Evolutionary conservation across 805 yeast genomes (phyloP), one percentile per base, ranked within the genome.

Genomic region (Metschnikowia henanensis): DNA sequence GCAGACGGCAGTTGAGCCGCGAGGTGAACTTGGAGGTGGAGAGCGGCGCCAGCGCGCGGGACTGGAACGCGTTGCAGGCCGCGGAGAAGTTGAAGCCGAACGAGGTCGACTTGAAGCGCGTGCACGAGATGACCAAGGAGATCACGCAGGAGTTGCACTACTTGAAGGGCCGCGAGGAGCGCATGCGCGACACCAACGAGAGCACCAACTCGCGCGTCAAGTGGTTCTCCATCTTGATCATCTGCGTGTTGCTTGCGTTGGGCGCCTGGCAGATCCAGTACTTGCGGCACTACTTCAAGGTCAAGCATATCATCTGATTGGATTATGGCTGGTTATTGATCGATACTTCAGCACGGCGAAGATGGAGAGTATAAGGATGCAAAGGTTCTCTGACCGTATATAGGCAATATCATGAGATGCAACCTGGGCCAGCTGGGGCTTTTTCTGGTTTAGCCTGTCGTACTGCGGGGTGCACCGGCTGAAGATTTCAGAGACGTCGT

Each of bases 31-130:
- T 94, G 58, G 97, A 91, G 52, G 84, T 94, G 47, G 98, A 94
- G 66, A 83, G 90, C 50, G 99, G 99, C 34, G 87, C 97, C 39
- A 87, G 90, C 58, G 99, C 98, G 32, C 84, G 98, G 67, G 98
- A 94, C 70, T 94, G 98, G 97, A 89, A 90, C 62, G 88, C 90
- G 19, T 74, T 91, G 50, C 97, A 91, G 72, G 91, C 96, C 36
- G 79, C 86, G 35, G 98, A 94, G 66, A 88, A 89, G 64, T 81
- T 94, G 65, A 87, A 86, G 68, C 98, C 99, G 4, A 80, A 85
- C 39, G 99, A 94, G 68, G 83, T 91, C 44, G 95, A 88, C 58
- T 76, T 94, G 64, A 84, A 94, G 66, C 83, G 85, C 63, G 76
- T 92, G 45, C 92, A 89, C 65, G 96, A 87, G 62, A 67, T 88